A percentile compares a stretch with the other conserved stretches of the same genome.
These are phyloP conservation scores for Hyparrhenia diplandra DNA, from an alignment of 176 grass and related monocot genomes.

Conservation along the genomic window DNA sequence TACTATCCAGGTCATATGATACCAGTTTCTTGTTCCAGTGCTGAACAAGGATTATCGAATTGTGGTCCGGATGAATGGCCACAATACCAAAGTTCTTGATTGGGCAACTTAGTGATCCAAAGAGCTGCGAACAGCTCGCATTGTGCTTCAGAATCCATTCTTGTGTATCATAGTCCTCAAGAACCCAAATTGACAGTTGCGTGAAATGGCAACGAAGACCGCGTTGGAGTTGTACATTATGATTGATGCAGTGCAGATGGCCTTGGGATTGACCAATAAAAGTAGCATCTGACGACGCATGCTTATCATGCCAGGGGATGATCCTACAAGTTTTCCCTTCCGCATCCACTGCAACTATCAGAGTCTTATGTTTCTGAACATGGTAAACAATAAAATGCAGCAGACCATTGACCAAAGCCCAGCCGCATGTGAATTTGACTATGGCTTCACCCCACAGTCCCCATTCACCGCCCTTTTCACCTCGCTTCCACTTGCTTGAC, in stretches of 20 bases:
- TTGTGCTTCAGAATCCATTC: background rate
- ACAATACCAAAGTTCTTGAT: background rate
- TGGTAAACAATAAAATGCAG: background rate
- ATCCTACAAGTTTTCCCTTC: background rate
- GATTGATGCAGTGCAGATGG: background rate
- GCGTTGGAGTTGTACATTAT: rapidly evolving
- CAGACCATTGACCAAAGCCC: background rate
- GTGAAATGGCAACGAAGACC: no score
- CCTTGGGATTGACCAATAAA: background rate
- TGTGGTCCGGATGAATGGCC: background rate
- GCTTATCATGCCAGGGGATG: background rate
- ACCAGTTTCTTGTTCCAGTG: background rate
- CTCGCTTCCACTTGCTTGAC: background rate
- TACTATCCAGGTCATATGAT: background rate
- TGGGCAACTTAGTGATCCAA: background rate
- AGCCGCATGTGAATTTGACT: background rate
- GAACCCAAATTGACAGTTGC: background rate
- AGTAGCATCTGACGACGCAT: rapidly evolving
- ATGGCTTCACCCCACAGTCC: background rate
- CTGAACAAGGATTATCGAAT: background rate
- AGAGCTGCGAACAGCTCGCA: background rate
- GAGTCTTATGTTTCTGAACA: rapidly evolving
- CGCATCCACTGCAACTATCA: background rate
- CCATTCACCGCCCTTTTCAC: background rate
- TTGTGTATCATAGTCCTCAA: background rate